These are phyloP conservation scores for Trichoderma gracile DNA, from an alignment of 2,329 filamentous ascomycete genomes.

Conservation along the genomic window DNA sequence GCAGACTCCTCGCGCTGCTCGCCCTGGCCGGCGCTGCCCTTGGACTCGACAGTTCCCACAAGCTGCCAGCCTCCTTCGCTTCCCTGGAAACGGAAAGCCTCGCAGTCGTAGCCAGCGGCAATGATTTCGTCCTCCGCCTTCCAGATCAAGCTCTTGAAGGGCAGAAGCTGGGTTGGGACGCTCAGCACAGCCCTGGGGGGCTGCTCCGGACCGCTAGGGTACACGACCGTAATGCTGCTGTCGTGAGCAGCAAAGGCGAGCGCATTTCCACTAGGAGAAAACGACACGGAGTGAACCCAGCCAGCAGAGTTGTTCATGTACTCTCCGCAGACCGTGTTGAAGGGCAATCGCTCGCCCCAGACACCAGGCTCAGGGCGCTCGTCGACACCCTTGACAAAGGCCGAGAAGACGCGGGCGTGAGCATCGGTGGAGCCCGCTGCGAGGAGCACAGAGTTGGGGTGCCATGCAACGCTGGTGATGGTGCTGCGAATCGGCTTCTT, in stretches of 20 bases:
- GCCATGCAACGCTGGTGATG: conserved; percentile 92
- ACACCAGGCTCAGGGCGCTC: conserved; percentile 78
- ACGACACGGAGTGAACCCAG: conserved; percentile 92
- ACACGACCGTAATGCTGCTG: conserved; percentile 94
- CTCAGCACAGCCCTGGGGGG: conserved; percentile 87
- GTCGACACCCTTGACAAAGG: conserved; percentile 95
- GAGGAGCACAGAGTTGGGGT: conserved; percentile 93
- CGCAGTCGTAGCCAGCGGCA: conserved; percentile 86
- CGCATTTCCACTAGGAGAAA: conserved; percentile 90
- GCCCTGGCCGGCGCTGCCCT: conserved; percentile 61
- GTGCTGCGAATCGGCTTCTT: conserved; percentile 99
- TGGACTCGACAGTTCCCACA: conserved; percentile 75
- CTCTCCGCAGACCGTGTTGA: conserved; percentile 98
- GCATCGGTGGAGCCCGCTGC: conserved; percentile 97
- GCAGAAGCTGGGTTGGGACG: conserved; percentile 84
- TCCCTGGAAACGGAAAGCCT: conserved; percentile 87
- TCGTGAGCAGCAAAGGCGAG: conserved; percentile 94
- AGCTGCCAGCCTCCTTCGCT: conserved; percentile 80
- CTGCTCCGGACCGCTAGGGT: conserved; percentile 87
- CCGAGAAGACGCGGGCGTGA: conserved; percentile 90
- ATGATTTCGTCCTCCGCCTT: conserved; percentile 90
- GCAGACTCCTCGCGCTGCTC: conserved; percentile 82
- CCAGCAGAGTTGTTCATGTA: conserved; percentile 94
- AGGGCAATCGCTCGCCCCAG: conserved; percentile 94
- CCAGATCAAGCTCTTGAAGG: conserved; percentile 93